phyloP scores from a whole-genome alignment of 2,329 filamentous ascomycete genomes.

The Pseudogymnoascus sp. region DNA sequence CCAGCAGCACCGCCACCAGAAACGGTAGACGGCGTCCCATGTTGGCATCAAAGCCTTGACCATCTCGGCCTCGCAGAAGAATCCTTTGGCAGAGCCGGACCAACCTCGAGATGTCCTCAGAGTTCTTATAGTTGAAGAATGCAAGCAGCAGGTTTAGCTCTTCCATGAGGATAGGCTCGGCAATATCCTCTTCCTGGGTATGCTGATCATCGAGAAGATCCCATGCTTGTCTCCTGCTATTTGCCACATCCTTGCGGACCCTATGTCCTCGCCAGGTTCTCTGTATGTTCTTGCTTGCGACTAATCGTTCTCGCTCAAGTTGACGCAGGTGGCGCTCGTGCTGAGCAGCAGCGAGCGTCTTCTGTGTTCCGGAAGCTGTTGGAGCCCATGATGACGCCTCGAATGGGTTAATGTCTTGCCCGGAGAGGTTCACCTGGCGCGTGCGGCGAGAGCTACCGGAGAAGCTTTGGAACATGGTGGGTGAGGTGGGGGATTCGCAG shows the following conservation, averaged over 20 bases:
- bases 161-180: constrained; percentile 33
- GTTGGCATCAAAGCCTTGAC: background rate
- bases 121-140: constrained; percentile 41
- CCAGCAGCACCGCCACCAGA: background rate
- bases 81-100: constrained; percentile 42
- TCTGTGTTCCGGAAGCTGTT: constrained; percentile 59
- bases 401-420: constrained; percentile 75
- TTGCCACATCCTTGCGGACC: constrained; percentile 52
- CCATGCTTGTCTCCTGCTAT: constrained; percentile 54
- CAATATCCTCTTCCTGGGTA: constrained; percentile 27
- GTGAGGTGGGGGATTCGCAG: constrained; percentile 17
- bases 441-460: constrained; percentile 79
- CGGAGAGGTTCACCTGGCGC: constrained; percentile 90
- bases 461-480: constrained; percentile 82
- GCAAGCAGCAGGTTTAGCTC: constrained; percentile 45
- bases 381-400: constrained; percentile 55
- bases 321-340: constrained; percentile 78
- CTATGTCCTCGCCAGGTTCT: constrained; percentile 74
- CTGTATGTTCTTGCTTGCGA: constrained; percentile 70
- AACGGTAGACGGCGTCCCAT: background rate
- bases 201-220: constrained; percentile 50
- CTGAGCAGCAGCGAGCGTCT: constrained; percentile 77
- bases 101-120: constrained; percentile 46
- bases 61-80: constrained; percentile 18
- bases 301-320: constrained; percentile 69